Percentiles rank a stretch among this genome's conserved stretches.
These are phyloP conservation scores for Discostella pseudostelligera DNA, from an alignment of 108 stramenopile genomes.

Conservation along the genomic window DNA sequence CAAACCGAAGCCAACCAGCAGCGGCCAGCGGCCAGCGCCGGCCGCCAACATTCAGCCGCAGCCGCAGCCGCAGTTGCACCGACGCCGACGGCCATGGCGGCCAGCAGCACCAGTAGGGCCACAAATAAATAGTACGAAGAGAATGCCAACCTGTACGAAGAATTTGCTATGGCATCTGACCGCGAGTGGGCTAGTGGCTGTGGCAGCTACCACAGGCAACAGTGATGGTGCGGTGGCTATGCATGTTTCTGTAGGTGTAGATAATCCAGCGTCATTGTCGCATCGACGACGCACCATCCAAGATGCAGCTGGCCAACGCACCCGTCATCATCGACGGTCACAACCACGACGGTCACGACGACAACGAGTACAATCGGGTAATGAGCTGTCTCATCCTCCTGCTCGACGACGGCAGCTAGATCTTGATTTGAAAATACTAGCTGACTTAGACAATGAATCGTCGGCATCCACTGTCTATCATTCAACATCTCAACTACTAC, in stretches of 20 bases:
- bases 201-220: not conserved
- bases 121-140: not conserved
- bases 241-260: no score
- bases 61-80: no score
- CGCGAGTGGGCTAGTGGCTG: not conserved
- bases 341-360: not conserved
- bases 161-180: slow-evolving; percentile 1
- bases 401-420: no score
- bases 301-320: not conserved
- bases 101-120: no score
- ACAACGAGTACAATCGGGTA: not conserved
- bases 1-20: no score
- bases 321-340: not conserved
- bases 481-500: no score
- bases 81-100: no score
- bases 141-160: not conserved
- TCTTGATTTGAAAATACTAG: not conserved
- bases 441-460: no score
- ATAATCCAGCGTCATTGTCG: not conserved
- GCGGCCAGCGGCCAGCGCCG: no score
- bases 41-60: no score
- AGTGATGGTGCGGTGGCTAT: not conserved
- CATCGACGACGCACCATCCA: no score
- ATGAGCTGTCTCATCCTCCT: not conserved
- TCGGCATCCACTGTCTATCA: no score